Base-by-base conservation (phyloP, 2,329 filamentous ascomycete species). In the Pyricularia sp. region DNA sequence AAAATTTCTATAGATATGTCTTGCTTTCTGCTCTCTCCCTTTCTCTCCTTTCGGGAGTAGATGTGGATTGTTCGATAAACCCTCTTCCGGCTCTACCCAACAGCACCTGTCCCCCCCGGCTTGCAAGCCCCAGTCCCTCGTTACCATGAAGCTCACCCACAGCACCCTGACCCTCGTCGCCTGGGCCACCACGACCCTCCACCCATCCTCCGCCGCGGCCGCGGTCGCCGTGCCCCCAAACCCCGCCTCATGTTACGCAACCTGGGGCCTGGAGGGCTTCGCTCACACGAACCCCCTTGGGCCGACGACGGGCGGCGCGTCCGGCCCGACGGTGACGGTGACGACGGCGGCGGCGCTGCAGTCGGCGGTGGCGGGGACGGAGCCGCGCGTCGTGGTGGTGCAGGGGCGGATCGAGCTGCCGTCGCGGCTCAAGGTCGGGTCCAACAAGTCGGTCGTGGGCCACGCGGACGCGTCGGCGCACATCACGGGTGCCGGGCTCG, bases 271-370 rank as follows among this genome's bases (percentile, higher is more conserved):
- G 26, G 69, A 70, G 55, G 69, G 69, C 22, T 70, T 67, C 31
- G 74, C 74, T 0, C 72, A 72, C 35, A 69, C 75, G 55, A 77
- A 77, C 65, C 75, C 75, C 0, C 68, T 77, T 33, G 75, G 75
- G 3, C 64, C 67, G 3, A 78, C 77, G 2, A 78, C 75, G 0
- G 76, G 77, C 6, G 77, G 77, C 13, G 70, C 72, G 40, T 76
- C 79, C 5, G 84, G 75, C 62, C 79, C 79, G 10, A 82, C 78
- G 0, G 78, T 81, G 8, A 78, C 78, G 1, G 75, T 78, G 31
- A 78, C 70, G 12, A 80, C 75, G 8, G 75, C 73, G 2, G 75
- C 74, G 63, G 74, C 77, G 59, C 75, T 84, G 57, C 71, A 74
- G 8, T 72, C 75, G 0, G 81, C 80, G 9, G 78, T 81, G 12